Evolutionary conservation across 2,329 filamentous ascomycete species (phyloP).

Genomic region (Botrytis paeoniae): DNA sequence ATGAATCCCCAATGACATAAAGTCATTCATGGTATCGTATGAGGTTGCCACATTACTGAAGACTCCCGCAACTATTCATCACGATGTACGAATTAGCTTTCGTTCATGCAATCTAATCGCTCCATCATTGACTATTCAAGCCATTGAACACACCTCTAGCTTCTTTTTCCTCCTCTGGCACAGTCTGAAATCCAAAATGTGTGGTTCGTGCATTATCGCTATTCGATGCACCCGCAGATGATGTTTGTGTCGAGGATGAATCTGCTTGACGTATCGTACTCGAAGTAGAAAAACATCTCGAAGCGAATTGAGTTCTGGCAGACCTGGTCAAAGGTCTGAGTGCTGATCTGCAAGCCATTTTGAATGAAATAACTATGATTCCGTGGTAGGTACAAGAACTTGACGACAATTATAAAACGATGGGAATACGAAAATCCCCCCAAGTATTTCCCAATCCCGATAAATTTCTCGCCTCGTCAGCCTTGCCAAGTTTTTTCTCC

Average conservation of each 20-base stretch:
- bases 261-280: constrained; percentile 22
- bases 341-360: constrained; percentile 31
- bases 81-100: constrained; percentile 17
- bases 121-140: neutral
- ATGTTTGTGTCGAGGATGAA: constrained; percentile 14
- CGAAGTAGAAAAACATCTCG: constrained; percentile 25
- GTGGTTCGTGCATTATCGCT: constrained; percentile 34
- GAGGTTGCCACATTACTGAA: constrained; percentile 87
- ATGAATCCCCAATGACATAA: constrained; percentile 98
- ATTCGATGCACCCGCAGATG: constrained; percentile 25
- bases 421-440: neutral
- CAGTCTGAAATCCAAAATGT: constrained; percentile 40
- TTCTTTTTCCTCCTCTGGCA: constrained; percentile 39
- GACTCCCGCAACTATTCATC: constrained; percentile 57
- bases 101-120: neutral
- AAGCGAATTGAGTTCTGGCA: constrained; percentile 23
- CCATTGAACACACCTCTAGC: constrained; percentile 33
- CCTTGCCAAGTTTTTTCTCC: constrained; percentile 1
- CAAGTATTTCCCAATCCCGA: neutral
- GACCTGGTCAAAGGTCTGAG: constrained; percentile 29
- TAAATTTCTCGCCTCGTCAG: constrained; percentile 18
- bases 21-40: constrained; percentile 98
- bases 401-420: neutral
- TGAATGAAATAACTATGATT: neutral
- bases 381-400: neutral